Conservation (phyloP, 371 early-diverging fungal genomes). For the Fennellomyces sp. region DNA sequence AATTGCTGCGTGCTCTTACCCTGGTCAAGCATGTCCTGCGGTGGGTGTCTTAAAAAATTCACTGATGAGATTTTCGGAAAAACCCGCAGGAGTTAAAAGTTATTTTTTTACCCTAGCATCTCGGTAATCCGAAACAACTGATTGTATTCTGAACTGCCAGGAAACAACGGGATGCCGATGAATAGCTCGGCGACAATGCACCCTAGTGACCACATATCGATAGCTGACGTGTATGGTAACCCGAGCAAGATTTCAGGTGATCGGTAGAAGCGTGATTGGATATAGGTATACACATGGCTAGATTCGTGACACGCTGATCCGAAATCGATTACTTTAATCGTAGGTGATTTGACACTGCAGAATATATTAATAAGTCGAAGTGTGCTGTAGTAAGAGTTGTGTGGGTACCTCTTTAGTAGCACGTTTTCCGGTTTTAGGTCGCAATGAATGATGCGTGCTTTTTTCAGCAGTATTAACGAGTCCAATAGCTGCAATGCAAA, state of each 20-base stretch:
- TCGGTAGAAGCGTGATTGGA: slow-evolving; percentile 97
- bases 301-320: slow-evolving; percentile 95
- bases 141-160: slow-evolving; percentile 94
- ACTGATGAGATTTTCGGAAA: background rate
- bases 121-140: slow-evolving; percentile 90
- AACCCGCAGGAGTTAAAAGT: background rate
- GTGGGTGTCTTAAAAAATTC: slow-evolving; percentile 25
- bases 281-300: slow-evolving; percentile 93
- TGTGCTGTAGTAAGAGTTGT: no score
- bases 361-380: no score
- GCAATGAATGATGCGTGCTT: slow-evolving; percentile 94
- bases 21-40: slow-evolving; percentile 43
- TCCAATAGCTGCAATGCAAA: slow-evolving; percentile 87
- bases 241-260: slow-evolving; percentile 97
- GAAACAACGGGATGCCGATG: slow-evolving; percentile 91
- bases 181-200: slow-evolving; percentile 98
- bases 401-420: slow-evolving; percentile 81
- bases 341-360: slow-evolving; percentile 72
- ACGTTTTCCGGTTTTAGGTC: slow-evolving; percentile 99
- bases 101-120: slow-evolving; percentile 75
- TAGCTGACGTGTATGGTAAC: slow-evolving; percentile 90
- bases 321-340: slow-evolving; percentile 98
- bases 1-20: slow-evolving; percentile 32
- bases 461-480: slow-evolving; percentile 80
- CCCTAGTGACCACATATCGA: slow-evolving; percentile 99